Conservation (phyloP, 2,329 filamentous ascomycete species). For the Eutypella sp. region DNA sequence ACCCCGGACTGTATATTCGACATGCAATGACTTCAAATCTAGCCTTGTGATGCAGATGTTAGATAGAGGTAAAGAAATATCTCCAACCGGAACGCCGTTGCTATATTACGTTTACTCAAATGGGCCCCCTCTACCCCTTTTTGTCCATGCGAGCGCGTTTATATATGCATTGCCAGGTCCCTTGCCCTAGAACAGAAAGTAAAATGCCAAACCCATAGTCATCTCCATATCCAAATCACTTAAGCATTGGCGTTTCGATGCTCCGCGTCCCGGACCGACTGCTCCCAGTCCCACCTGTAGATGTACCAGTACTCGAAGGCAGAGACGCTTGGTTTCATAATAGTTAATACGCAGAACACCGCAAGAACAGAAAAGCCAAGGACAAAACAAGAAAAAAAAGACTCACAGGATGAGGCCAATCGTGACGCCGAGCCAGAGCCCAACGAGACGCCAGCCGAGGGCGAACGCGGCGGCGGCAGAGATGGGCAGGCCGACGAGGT, state of each 20-base stretch:
- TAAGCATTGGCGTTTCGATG: slow-evolving; percentile 43
- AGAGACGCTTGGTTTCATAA: slow-evolving; percentile 35
- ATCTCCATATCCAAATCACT: too few relatives aligned
- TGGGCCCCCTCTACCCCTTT: too few relatives aligned
- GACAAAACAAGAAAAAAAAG: neutral
- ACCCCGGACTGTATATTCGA: too few relatives aligned
- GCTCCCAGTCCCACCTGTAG: slow-evolving; percentile 48
- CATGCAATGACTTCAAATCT: too few relatives aligned
- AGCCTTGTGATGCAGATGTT: too few relatives aligned
- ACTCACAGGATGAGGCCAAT: slow-evolving; percentile 62
- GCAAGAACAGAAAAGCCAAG: neutral
- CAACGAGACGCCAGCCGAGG: slow-evolving; percentile 68
- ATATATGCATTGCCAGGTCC: neutral
- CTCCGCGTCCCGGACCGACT: slow-evolving; percentile 48
- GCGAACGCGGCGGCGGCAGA: slow-evolving; percentile 75
- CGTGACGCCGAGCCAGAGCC: slow-evolving; percentile 76
- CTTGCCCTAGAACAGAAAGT: too few relatives aligned
- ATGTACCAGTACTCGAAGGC: slow-evolving; percentile 51
- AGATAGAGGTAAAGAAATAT: too few relatives aligned
- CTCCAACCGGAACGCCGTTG: too few relatives aligned
- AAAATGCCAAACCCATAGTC: neutral
- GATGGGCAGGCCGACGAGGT: slow-evolving; percentile 78
- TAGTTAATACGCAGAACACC: neutral
- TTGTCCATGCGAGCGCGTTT: neutral
- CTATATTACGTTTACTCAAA: too few relatives aligned